Conservation (phyloP, 768 basidiomycete species). For the Chlorophyllum brunneum region DNA sequence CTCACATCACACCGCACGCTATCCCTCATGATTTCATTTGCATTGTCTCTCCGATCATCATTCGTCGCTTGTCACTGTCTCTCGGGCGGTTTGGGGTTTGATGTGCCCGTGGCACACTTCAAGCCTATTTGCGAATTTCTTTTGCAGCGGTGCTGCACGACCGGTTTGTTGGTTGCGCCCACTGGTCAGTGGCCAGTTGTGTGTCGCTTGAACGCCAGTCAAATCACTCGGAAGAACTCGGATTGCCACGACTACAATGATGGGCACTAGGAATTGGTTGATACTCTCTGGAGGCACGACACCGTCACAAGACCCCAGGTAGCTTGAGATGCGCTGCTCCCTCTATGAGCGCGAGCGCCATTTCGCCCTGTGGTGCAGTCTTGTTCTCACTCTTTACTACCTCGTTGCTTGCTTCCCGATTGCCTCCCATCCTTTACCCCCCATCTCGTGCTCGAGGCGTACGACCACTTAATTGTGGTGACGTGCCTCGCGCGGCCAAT, state of each 20-base stretch:
- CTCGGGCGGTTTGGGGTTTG: constrained; percentile 16
- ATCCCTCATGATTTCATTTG: constrained; percentile 17
- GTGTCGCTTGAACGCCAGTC: constrained; percentile 15
- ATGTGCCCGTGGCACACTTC: constrained; percentile 9
- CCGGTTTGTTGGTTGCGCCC: constrained; percentile 25
- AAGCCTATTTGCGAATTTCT: constrained; percentile 21
- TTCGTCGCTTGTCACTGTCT: constrained; percentile 20
- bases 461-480: constrained; percentile 84
- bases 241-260: constrained; percentile 39
- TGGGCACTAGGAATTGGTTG: constrained; percentile 31
- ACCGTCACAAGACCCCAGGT: constrained; percentile 65
- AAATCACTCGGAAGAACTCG: constrained; percentile 20
- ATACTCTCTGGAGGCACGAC: constrained; percentile 47
- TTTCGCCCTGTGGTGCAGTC: constrained; percentile 49
- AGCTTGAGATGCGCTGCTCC: constrained; percentile 51
- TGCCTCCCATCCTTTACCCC: constrained; percentile 46
- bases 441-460: constrained; percentile 60
- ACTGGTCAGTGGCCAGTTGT: constrained; percentile 40
- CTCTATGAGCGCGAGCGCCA: constrained; percentile 51
- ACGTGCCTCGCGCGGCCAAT: constrained; percentile 75
- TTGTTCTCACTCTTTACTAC: constrained; percentile 51
- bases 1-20: constrained; percentile 31
- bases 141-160: constrained; percentile 59
- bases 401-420: constrained; percentile 34
- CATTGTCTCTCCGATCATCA: constrained; percentile 32